phyloP scores from a whole-genome alignment of 345 rosid genomes.

The Boechera stricta region DNA sequence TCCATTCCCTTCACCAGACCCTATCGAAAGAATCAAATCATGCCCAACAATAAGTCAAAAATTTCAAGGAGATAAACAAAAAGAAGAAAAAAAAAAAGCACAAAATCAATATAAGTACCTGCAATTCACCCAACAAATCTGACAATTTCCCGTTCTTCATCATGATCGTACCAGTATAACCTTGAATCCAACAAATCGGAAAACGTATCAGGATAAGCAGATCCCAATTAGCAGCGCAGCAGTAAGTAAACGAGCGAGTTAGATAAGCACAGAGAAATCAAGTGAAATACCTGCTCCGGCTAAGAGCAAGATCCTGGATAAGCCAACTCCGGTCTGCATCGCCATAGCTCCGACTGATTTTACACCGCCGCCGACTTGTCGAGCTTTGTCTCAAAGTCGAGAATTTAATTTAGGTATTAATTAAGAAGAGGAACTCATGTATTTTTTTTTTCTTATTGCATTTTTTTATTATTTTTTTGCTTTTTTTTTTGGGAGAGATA shows the following conservation, averaged over 20 bases:
- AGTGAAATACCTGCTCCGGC: slow-evolving; percentile 77
- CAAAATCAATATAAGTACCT: slow-evolving; percentile 54
- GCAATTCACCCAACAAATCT: slow-evolving; percentile 77
- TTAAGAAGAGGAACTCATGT: not conserved
- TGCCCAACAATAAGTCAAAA: not conserved
- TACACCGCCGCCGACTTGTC: slow-evolving; percentile 31
- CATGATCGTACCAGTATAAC: slow-evolving; percentile 82
- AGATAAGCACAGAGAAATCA: not conserved
- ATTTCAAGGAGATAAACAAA: not conserved
- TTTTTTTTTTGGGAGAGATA: not conserved
- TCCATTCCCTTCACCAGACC: slow-evolving; percentile 62
- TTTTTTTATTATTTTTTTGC: not conserved
- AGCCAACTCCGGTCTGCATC: slow-evolving; percentile 78
- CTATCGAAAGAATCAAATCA: slow-evolving; percentile 30
- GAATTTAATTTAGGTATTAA: slow-evolving; percentile 26
- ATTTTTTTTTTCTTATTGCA: not conserved
- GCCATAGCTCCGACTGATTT: slow-evolving; percentile 65
- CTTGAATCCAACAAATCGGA: slow-evolving; percentile 40
- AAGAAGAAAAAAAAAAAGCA: not conserved
- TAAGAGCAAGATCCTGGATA: slow-evolving; percentile 71
- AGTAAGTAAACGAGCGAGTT: slow-evolving; percentile 12
- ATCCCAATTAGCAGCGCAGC: not conserved
- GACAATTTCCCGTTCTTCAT: slow-evolving; percentile 83
- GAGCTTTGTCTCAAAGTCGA: slow-evolving; percentile 15
- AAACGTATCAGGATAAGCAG: slow-evolving; percentile 1